Base-by-base conservation (phyloP, 805 yeast species). In the Kluyveromyces aestuarii region DNA sequence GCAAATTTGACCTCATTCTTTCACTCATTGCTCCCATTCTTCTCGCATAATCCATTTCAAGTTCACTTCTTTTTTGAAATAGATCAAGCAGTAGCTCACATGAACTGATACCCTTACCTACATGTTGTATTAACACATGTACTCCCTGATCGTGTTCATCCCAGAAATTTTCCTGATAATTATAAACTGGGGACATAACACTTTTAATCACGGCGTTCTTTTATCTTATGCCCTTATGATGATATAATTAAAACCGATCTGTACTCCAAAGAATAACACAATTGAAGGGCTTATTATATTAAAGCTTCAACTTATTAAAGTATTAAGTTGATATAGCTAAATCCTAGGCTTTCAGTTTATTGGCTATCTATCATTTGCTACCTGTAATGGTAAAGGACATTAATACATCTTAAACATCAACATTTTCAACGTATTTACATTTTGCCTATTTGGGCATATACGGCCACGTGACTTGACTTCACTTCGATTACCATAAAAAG, bases 71-170 rank as follows among this genome's bases (percentile, higher is more conserved):
- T n/a, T 56, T 60, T 46, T 57, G 62, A 41, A 63, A 64, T 46
- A 63, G 60, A 14, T 49, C 52, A n/a, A 58, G 55, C 41, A 62
- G 40, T 6, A 58, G 52, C 16, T 55, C 49, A 41, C 62, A 57
- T 1, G 67, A 53, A 42, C 53, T 57, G 18, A 63, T 58, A 6
- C 68, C 67, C 8, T 53, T 48, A 1, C 60, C 52, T 1, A 64
- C 53, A 42, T 65, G 69, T 25, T 54, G 52, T 33, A 64, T 50
- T 21, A 65, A 47, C 10, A 62, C 50, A 41, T 55, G 56, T 25
- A 59, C 65, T 13, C 68, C 69, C 6, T 59, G 57, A 41, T 64
- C 67, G 27, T 60, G 54, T 27, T 64, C 64, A 50, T 65, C 69
- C 68, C 69, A 65, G 41, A 65, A 65, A 46, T 67, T 63, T 16